These are phyloP conservation scores for Penicillium sp. DNA, from an alignment of 2,329 filamentous ascomycete genomes.

Conservation along the genomic window DNA sequence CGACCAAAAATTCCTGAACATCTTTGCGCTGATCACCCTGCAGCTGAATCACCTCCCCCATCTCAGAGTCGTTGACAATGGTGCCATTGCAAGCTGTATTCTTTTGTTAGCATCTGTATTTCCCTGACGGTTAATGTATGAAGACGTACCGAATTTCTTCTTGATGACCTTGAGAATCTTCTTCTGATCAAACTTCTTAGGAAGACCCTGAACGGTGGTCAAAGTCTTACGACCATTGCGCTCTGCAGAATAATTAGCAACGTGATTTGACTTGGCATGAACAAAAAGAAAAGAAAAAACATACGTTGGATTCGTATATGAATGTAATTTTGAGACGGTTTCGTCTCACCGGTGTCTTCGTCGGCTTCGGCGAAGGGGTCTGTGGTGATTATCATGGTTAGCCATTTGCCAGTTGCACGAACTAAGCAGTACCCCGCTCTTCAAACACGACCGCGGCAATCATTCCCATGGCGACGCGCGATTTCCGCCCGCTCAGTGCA, in stretches of 20 bases:
- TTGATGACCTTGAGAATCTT: conserved; percentile 99
- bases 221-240: conserved; percentile 99
- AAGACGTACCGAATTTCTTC: conserved; percentile 85
- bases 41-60: conserved; percentile 99
- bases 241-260: conserved; percentile 57
- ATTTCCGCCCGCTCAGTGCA: neutral
- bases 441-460: conserved; percentile 7
- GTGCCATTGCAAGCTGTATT: conserved; percentile 94
- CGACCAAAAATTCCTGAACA: conserved; percentile 93
- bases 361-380: conserved; percentile 99
- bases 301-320: conserved; percentile 99
- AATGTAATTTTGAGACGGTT: conserved; percentile 96
- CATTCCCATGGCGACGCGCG: neutral
- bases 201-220: conserved; percentile 98
- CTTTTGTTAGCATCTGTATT: neutral
- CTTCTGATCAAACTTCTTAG: conserved; percentile 98
- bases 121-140: neutral
- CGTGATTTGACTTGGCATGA: conserved; percentile 14
- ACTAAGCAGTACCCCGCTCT: conserved; percentile 35
- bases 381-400: conserved; percentile 43
- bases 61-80: conserved; percentile 90
- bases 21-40: conserved; percentile 99
- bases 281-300: conserved; percentile 35
- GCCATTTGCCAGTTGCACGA: conserved; percentile 24
- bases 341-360: conserved; percentile 95